Percentiles rank a stretch among this genome's conserved stretches.
These are phyloP conservation scores for Penicillium sp. DNA, from an alignment of 2,329 filamentous ascomycete genomes.

Conservation along the genomic window DNA sequence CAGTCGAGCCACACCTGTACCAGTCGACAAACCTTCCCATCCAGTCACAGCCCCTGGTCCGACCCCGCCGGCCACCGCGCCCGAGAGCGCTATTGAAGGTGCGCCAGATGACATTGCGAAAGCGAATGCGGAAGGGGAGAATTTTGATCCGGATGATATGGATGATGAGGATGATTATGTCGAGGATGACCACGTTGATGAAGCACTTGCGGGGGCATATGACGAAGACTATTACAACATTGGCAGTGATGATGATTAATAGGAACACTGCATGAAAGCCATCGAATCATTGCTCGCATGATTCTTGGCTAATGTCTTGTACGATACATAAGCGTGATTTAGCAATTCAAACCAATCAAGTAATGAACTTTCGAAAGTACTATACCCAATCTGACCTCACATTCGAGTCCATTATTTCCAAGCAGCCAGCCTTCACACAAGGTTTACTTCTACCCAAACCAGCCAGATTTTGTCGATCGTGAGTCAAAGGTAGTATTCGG, in stretches of 20 bases:
- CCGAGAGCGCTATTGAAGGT: background rate
- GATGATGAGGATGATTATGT: conserved; percentile 29
- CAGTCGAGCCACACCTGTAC: background rate
- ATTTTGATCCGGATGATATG: conserved; percentile 25
- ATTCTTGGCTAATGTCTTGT: background rate
- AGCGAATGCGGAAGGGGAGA: conserved; percentile 14
- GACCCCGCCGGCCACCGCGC: conserved; percentile 13
- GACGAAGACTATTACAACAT: conserved; percentile 27
- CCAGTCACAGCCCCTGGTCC: conserved; percentile 6
- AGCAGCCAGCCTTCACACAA: no score
- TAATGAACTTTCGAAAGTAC: no score
- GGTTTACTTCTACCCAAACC: no score
- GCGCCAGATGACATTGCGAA: background rate
- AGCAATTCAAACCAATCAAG: no score
- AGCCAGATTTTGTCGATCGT: no score
- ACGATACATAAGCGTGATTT: no score
- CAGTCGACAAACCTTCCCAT: conserved; percentile 7
- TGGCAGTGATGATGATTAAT: conserved; percentile 34
- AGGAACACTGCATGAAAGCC: background rate
- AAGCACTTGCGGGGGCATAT: conserved; percentile 36
- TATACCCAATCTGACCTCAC: no score
- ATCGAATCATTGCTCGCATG: background rate
- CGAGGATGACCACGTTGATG: conserved; percentile 27
- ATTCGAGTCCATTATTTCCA: no score
- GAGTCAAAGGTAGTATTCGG: no score